These are phyloP conservation scores for Phytophthora pisi DNA, from an alignment of 352 stramenopile genomes.

Conservation along the genomic window DNA sequence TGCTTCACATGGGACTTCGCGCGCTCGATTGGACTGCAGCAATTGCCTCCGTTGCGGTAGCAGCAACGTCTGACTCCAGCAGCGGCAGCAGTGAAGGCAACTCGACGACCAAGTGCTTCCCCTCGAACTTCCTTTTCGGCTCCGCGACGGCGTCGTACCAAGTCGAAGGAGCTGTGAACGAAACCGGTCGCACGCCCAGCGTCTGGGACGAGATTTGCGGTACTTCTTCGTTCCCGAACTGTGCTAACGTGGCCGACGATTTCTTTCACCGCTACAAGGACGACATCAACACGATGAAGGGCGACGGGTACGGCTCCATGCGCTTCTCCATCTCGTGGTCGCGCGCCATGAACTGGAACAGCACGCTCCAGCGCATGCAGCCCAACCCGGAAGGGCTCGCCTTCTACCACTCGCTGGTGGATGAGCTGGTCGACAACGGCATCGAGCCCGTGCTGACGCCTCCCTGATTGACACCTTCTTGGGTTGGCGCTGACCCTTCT, in stretches of 20 bases:
- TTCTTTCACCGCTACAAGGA: conserved; percentile 90
- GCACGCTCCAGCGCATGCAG: conserved; percentile 44
- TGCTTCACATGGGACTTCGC: no score
- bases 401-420: conserved; percentile 93
- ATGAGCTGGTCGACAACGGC: conserved; percentile 66
- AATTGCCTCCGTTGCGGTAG: no score
- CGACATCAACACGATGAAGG: conserved; percentile 92
- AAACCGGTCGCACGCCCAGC: conserved; percentile 67
- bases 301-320: conserved; percentile 89
- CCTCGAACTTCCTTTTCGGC: conserved; percentile 75
- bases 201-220: conserved; percentile 93
- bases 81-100: conserved; percentile 18
- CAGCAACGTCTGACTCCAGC: no score
- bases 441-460: conserved; percentile 92
- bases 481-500: conserved; percentile 7
- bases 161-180: conserved; percentile 87
- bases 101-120: conserved; percentile 40
- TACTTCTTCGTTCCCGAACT: conserved; percentile 52
- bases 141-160: conserved; percentile 87
- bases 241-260: conserved; percentile 89
- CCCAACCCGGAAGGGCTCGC: conserved; percentile 85
- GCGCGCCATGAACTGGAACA: conserved; percentile 84
- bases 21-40: no score
- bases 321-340: conserved; percentile 93
- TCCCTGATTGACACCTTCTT: no score